These are phyloP conservation scores for Stephanocyclus meneghinianus DNA, from an alignment of 352 stramenopile genomes.

Conservation along the genomic window DNA sequence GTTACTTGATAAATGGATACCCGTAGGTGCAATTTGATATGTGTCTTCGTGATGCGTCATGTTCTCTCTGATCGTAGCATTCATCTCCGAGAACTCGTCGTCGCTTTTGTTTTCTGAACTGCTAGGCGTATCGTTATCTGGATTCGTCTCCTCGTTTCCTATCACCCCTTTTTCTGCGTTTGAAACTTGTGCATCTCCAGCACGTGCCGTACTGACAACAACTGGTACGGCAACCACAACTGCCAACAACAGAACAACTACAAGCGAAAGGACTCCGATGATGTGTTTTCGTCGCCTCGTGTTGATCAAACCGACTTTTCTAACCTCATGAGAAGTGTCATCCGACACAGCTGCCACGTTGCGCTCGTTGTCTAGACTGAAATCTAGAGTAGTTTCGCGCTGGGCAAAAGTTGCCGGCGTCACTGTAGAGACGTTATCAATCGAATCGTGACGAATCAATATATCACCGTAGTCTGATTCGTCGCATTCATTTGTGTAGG, in stretches of 20 bases:
- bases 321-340: too few species aligned
- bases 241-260: not conserved
- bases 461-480: constrained; percentile 10
- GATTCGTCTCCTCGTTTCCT: not conserved
- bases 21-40: too few species aligned
- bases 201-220: constrained; percentile 3
- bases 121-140: too few species aligned
- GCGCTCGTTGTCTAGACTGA: too few species aligned
- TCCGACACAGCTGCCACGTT: too few species aligned
- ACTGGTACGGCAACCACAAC: constrained; percentile 1
- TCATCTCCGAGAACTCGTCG: too few species aligned
- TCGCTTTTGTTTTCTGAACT: too few species aligned
- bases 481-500: not conserved
- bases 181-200: not conserved
- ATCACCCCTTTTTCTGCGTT: not conserved
- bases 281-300: not conserved
- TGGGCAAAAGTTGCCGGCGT: constrained; percentile 10
- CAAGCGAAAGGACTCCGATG: not conserved
- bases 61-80: too few species aligned
- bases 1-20: too few species aligned
- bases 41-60: too few species aligned
- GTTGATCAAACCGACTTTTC: not conserved
- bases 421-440: constrained; percentile 4
- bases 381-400: not conserved
- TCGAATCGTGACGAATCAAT: not conserved